A percentile compares a stretch with the other conserved stretches of the same genome.
phyloP scores from a whole-genome alignment of 345 rosid species.

The Sisymbrium altissimum region DNA sequence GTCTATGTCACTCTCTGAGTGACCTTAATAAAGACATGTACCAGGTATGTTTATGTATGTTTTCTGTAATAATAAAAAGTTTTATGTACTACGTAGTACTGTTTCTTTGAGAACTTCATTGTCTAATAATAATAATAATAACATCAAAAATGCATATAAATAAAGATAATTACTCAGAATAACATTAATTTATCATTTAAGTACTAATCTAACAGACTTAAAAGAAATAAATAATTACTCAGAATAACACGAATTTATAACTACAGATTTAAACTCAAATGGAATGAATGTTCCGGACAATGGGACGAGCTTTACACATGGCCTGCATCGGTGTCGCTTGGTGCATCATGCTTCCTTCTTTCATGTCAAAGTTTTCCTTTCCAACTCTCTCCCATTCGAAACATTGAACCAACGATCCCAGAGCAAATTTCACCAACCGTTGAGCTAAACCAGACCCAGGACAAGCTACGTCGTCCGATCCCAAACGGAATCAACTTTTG shows the following conservation, averaged over 20 bases:
- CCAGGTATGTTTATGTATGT: not conserved
- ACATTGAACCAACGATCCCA: not conserved
- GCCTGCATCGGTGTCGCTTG: not conserved
- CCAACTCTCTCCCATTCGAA: not conserved
- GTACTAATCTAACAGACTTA: too few relatives aligned
- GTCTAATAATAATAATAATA: too few relatives aligned
- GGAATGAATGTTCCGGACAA: not conserved
- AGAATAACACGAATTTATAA: too few relatives aligned
- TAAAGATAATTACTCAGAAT: too few relatives aligned
- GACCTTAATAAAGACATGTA: too few relatives aligned
- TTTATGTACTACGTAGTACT: not conserved
- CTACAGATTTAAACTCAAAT: not conserved
- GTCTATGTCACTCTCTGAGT: too few relatives aligned
- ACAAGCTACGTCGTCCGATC: not conserved
- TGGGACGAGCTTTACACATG: not conserved
- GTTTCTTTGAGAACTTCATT: too few relatives aligned
- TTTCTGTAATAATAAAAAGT: not conserved
- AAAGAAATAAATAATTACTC: too few relatives aligned
- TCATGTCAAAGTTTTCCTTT: not conserved
- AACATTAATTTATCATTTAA: too few relatives aligned
- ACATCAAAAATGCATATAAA: too few relatives aligned
- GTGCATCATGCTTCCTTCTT: not conserved
- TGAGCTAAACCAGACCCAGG: not conserved
- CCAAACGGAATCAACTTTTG: conserved; percentile 27
- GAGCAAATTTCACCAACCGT: not conserved